Percentiles rank a stretch among this genome's conserved stretches.
Conservation (phyloP, 805 yeast species). For the Saturnispora serradocipensis region DNA sequence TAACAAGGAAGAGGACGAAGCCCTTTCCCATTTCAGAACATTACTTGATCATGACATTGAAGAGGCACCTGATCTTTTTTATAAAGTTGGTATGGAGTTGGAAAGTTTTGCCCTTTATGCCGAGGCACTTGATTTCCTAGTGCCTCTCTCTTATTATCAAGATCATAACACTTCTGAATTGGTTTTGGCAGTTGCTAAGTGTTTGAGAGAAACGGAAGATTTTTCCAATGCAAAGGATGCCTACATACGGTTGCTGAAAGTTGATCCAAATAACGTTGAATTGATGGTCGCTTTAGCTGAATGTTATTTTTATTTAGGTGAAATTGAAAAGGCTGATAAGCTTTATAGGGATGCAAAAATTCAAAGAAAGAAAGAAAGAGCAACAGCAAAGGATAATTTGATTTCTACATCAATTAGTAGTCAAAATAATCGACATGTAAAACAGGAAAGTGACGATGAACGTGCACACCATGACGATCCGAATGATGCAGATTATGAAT, state of each 20-base stretch:
- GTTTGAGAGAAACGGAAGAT: conserved; percentile 66
- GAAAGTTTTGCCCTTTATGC: conserved; percentile 59
- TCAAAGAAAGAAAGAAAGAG: conserved; percentile 28
- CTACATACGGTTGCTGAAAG: conserved; percentile 43
- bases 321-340: conserved; percentile 44
- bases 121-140: conserved; percentile 67
- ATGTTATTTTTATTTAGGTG: conserved; percentile 58
- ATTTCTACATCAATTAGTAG: conserved; percentile 7
- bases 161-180: conserved; percentile 45
- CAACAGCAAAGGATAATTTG: conserved; percentile 21
- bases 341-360: conserved; percentile 46
- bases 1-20: conserved; percentile 56
- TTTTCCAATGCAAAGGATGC: conserved; percentile 55
- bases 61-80: conserved; percentile 63
- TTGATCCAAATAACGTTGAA: conserved; percentile 59
- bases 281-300: conserved; percentile 75
- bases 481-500: conserved; percentile 11
- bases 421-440: conserved; percentile 5
- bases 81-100: conserved; percentile 67
- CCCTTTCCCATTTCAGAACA: conserved; percentile 56
- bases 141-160: conserved; percentile 46
- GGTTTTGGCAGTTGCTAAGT: conserved; percentile 58
- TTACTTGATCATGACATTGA: conserved; percentile 44
- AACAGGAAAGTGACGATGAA: conserved; percentile 8
- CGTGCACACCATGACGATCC: conserved; percentile 15